Evolutionary conservation across 176 grass and related monocot species (phyloP), one percentile per base, ranked within the genome.

Genomic region (Oryza glumipatula): DNA sequence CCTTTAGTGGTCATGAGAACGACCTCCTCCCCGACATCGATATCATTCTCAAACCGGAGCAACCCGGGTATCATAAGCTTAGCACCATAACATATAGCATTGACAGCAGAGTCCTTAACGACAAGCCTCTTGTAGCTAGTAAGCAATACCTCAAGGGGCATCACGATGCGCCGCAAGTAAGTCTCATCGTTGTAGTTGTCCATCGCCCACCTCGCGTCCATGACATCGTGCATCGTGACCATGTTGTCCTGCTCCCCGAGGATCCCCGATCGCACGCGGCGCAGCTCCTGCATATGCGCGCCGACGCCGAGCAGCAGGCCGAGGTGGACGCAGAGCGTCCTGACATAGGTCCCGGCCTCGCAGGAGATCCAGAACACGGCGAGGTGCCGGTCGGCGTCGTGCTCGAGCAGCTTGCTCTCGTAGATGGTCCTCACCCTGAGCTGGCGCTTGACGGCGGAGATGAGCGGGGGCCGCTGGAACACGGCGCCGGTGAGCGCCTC

Each of bases 111-210:
- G 38, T 98, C 96, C 82, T 98, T 98, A 24, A 95, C 93, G 10
- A 98, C 96, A 43, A 98, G 85, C 76, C 96, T 93, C 89, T 98
- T 98, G 78, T 98, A 98, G 84, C 96, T 98, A 11, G 96, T 95
- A 67, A 98, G 89, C 64, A 98, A 51, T 30, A 94, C 82, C 83
- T 98, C 96, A 13, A 98, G 88, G 0, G 96, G 96, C 96, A 95
- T 98, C 16, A 98, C 93, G 16, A 95, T 83, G 3, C 96, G 92
- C 79, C 96, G 88, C 47, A 98, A 28, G 65, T 98, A 98, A 17
- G 80, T 75, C 87, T 98, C 96, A 28, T 94, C 93, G 54, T 86
- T 89, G 73, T 92, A 24, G 83, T 94, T 98, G 67, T 95, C 96
- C 2, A 88, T 80, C n/a, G 85, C 71, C 96, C 96, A 98, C 82